These are phyloP conservation scores for Coniosporium tulheliwenetii DNA, from an alignment of 2,329 filamentous ascomycete species.

Conservation along the genomic window DNA sequence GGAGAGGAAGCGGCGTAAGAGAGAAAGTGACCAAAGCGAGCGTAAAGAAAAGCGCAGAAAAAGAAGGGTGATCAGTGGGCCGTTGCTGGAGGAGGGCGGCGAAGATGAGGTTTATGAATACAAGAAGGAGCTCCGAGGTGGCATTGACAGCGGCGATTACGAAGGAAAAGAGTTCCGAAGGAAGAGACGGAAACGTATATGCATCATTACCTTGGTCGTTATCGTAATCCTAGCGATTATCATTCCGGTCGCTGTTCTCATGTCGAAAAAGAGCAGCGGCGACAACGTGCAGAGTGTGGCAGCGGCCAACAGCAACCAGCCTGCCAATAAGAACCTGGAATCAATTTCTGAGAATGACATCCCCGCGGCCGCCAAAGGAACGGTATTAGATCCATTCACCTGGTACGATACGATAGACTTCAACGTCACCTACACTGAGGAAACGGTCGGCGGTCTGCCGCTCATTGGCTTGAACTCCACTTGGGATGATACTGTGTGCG, in stretches of 20 bases:
- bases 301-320: slow-evolving; percentile 16
- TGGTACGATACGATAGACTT: slow-evolving; percentile 87
- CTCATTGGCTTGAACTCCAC: slow-evolving; percentile 74
- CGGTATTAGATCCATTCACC: slow-evolving; percentile 72
- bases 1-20: slow-evolving; percentile 23
- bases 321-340: slow-evolving; percentile 28
- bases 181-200: slow-evolving; percentile 41
- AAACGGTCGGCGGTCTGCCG: slow-evolving; percentile 71
- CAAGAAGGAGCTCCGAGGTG: slow-evolving; percentile 24
- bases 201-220: slow-evolving; percentile 25
- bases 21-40: slow-evolving; percentile 3
- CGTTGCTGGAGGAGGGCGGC: slow-evolving; percentile 26
- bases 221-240: slow-evolving; percentile 28
- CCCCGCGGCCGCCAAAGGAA: slow-evolving; percentile 48
- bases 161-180: slow-evolving; percentile 23
- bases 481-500: slow-evolving; percentile 69
- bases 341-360: slow-evolving; percentile 27
- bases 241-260: slow-evolving; percentile 29
- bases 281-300: slow-evolving; percentile 3
- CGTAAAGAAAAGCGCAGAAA: slow-evolving; percentile 11
- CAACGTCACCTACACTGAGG: slow-evolving; percentile 83
- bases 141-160: slow-evolving; percentile 19
- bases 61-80: slow-evolving; percentile 29
- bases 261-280: slow-evolving; percentile 28
- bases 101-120: slow-evolving; percentile 26